Conservation (phyloP, 495 filamentous ascomycete species). For the Penicillium robsamsonii region DNA sequence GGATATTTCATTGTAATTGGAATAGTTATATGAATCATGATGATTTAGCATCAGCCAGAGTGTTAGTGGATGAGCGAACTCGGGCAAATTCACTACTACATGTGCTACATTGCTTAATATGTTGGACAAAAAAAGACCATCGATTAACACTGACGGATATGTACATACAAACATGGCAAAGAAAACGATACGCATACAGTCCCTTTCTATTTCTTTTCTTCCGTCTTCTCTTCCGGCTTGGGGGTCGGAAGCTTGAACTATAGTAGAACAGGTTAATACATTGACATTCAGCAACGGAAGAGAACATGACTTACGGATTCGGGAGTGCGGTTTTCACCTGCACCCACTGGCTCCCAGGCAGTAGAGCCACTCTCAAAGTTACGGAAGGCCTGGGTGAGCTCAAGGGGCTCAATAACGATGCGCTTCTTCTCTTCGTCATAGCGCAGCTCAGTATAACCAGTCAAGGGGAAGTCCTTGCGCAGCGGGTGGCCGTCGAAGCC, state of each 20-base stretch:
- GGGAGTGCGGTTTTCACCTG: conserved; percentile 74
- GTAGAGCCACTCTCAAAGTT: conserved; percentile 88
- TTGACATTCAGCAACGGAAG: not conserved
- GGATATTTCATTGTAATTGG: not conserved
- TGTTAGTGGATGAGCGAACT: not conserved
- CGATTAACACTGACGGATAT: conserved; percentile 43
- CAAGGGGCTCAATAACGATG: conserved; percentile 94
- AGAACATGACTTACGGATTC: conserved; percentile 54
- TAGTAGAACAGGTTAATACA: conserved; percentile 14
- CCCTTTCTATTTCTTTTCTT: conserved; percentile 84
- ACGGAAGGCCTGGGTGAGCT: conserved; percentile 97
- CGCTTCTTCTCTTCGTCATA: conserved; percentile 99
- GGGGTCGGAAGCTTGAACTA: conserved; percentile 91
- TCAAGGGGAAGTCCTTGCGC: conserved; percentile 96
- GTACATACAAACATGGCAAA: conserved; percentile 45
- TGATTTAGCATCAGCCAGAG: not conserved
- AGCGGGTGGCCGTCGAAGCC: conserved; percentile 98
- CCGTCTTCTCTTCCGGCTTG: conserved; percentile 87
- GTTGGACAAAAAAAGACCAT: conserved; percentile 23
- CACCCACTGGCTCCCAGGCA: conserved; percentile 83
- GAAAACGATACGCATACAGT: conserved; percentile 42
- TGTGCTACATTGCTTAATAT: not conserved
- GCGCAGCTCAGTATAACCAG: conserved; percentile 96
- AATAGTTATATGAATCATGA: not conserved
- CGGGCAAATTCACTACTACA: not conserved